Conservation (phyloP, 306 rosid genomes). For the Medicago lupulina region DNA sequence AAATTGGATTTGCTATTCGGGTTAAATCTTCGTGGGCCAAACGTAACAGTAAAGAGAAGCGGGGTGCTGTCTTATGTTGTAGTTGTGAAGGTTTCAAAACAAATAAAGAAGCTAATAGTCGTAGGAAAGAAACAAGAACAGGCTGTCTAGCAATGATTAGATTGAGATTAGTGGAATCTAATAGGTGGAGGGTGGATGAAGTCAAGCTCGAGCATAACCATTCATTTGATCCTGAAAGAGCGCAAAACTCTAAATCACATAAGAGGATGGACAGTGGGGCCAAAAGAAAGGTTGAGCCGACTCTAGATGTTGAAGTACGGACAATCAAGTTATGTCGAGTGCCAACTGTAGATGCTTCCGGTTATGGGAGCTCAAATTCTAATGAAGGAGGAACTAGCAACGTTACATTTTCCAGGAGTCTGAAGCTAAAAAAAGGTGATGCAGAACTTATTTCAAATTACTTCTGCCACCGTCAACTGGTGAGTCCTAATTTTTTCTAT, state of each 20-base stretch:
- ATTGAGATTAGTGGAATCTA: slow-evolving; percentile 91
- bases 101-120: slow-evolving; percentile 79
- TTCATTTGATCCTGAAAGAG: slow-evolving; percentile 94
- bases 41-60: slow-evolving; percentile 97
- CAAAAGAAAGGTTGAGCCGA: slow-evolving; percentile 84
- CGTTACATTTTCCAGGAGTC: slow-evolving; percentile 51
- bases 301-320: slow-evolving; percentile 79
- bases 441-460: slow-evolving; percentile 61
- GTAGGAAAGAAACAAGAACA: slow-evolving; percentile 88
- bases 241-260: slow-evolving; percentile 95
- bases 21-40: slow-evolving; percentile 98
- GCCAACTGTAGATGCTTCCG: slow-evolving; percentile 59
- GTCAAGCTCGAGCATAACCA: slow-evolving; percentile 96
- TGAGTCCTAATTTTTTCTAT: slow-evolving; percentile 82
- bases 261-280: slow-evolving; percentile 76
- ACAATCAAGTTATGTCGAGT: slow-evolving; percentile 88
- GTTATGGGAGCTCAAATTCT: slow-evolving; percentile 66
- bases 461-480: slow-evolving; percentile 69
- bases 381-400: slow-evolving; percentile 65
- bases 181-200: slow-evolving; percentile 94
- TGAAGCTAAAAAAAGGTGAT: slow-evolving; percentile 81
- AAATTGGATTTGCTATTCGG: slow-evolving; percentile 88
- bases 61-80: slow-evolving; percentile 98
- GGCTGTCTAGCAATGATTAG: slow-evolving; percentile 96
- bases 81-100: slow-evolving; percentile 94